phyloP scores from a whole-genome alignment of 371 early-diverging fungal species.

The Fennellomyces sp. region DNA sequence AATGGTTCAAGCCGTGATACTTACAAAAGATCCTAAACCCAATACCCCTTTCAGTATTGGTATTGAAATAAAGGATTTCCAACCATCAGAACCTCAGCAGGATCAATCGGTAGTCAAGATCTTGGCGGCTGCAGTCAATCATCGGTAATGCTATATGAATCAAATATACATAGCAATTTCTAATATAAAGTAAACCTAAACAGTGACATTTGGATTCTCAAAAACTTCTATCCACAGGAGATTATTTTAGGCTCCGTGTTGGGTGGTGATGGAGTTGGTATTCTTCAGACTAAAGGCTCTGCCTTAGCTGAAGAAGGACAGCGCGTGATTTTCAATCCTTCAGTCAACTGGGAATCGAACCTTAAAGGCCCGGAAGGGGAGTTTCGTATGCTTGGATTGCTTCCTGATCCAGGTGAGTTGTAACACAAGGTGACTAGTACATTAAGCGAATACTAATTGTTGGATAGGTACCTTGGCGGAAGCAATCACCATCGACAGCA shows the following conservation, averaged over 20 bases:
- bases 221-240: no score
- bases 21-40: no score
- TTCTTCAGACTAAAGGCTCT: no score
- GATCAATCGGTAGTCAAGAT: constrained; percentile 58
- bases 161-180: no score
- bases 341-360: constrained; percentile 62
- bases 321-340: constrained; percentile 61
- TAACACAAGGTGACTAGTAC: no score
- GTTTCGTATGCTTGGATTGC: constrained; percentile 62
- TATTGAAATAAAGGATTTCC: constrained; percentile 21
- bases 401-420: constrained; percentile 55
- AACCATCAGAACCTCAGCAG: constrained; percentile 5
- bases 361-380: constrained; percentile 63
- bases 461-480: constrained; percentile 70
- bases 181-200: no score
- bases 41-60: constrained; percentile 23
- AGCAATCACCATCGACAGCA: constrained; percentile 48
- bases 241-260: no score
- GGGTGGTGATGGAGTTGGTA: no score
- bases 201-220: no score
- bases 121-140: constrained; percentile 71
- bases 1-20: no score
- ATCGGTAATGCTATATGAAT: constrained; percentile 44
- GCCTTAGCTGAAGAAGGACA: no score
- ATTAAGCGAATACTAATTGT: no score